Evolutionary conservation across 768 basidiomycete genomes (phyloP).

Genomic region (Suillus bovinus): DNA sequence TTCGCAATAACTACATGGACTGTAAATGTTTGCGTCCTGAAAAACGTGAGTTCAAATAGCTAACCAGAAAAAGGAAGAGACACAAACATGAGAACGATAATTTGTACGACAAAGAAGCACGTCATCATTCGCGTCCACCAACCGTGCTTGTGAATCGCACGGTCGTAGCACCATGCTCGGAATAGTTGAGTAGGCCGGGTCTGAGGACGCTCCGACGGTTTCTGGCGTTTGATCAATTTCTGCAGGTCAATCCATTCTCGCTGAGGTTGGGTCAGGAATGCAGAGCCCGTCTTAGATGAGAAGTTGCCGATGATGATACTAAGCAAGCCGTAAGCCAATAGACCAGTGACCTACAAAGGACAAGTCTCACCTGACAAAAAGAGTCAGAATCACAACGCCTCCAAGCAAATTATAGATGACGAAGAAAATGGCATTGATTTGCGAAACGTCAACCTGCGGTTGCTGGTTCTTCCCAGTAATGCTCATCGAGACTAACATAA

Average conservation of each 20-base stretch:
- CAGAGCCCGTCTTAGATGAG: conserved; percentile 80
- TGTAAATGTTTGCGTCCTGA: conserved; percentile 80
- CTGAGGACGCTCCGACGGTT: conserved; percentile 81
- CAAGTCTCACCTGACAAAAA: conserved; percentile 78
- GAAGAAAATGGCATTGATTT: conserved; percentile 89
- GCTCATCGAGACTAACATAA: conserved; percentile 77
- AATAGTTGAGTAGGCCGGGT: conserved; percentile 51
- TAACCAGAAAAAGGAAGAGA: neutral
- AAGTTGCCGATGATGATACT: conserved; percentile 98
- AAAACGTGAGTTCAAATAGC: conserved; percentile 6
- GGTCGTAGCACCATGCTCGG: conserved; percentile 87
- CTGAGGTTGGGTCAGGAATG: conserved; percentile 83
- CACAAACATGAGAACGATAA: conserved; percentile 77
- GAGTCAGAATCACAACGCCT: conserved; percentile 83
- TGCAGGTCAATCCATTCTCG: conserved; percentile 93
- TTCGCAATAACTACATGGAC: conserved; percentile 48
- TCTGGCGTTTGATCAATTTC: conserved; percentile 83
- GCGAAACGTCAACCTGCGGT: conserved; percentile 69
- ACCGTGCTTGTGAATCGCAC: conserved; percentile 89
- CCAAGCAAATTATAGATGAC: conserved; percentile 90
- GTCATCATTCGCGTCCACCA: conserved; percentile 90
- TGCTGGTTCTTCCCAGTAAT: conserved; percentile 72
- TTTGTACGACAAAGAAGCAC: conserved; percentile 75
- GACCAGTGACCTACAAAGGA: neutral
- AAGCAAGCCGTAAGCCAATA: conserved; percentile 10